phyloP scores from a whole-genome alignment of 2,329 filamentous ascomycete species.

The Dactylella cylindrospora region DNA sequence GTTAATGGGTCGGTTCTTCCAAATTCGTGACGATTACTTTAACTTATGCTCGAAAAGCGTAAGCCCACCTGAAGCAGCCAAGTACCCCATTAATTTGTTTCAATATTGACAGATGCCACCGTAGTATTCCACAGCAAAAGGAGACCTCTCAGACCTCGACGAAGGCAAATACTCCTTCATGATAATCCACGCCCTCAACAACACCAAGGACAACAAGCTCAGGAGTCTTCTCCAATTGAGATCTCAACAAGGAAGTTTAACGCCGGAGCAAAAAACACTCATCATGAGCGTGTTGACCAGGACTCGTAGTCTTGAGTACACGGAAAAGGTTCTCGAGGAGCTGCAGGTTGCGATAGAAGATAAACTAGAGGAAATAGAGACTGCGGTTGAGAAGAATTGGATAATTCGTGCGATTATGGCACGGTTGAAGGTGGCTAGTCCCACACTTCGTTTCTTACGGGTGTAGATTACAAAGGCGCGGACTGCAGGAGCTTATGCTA shows the following conservation, averaged over 20 bases:
- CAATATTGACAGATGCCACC: no score
- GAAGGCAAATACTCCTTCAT: conserved; percentile 28
- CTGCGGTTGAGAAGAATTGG: conserved; percentile 3
- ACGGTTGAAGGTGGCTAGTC: conserved; percentile 7
- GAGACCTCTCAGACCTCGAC: conserved; percentile 15
- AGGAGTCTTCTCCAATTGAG: conserved; percentile 2
- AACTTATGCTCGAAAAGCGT: conserved; percentile 16
- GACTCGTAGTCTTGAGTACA: conserved; percentile 20
- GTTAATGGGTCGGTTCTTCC: conserved; percentile 24
- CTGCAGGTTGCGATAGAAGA: conserved; percentile 10
- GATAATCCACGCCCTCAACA: conserved; percentile 15
- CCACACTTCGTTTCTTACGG: no score
- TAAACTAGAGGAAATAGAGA: conserved; percentile 1
- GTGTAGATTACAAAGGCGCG: no score
- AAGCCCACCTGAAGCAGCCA: conserved; percentile 1
- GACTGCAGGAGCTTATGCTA: no score
- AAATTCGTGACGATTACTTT: conserved; percentile 26
- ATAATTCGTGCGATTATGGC: conserved; percentile 19
- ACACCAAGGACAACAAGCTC: conserved; percentile 1
- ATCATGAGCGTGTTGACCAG: conserved; percentile 1
- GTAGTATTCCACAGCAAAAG: conserved; percentile 18
- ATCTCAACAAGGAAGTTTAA: neutral
- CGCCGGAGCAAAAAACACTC: conserved; percentile 1
- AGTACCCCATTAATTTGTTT: neutral
- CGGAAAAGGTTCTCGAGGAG: neutral